These are phyloP conservation scores for Bisporella sp. DNA, from an alignment of 2,329 filamentous ascomycete genomes.

Conservation along the genomic window DNA sequence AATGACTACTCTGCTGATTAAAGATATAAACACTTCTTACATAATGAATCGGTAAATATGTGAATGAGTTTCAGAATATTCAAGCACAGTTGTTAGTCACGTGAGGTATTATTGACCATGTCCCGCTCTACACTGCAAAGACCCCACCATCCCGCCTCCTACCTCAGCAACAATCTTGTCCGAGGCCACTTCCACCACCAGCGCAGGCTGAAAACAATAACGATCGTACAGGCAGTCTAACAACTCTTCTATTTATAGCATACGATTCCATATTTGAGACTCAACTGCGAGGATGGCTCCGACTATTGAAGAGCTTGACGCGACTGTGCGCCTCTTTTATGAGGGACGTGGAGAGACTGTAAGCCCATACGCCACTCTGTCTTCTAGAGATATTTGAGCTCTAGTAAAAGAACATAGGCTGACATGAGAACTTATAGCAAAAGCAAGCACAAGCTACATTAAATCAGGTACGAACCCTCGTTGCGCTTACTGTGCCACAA, in stretches of 20 bases:
- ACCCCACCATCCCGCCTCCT: no score
- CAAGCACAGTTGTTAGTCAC: no score
- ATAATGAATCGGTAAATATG: no score
- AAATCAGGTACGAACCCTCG: slow-evolving; percentile 65
- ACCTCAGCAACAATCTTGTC: slow-evolving; percentile 4
- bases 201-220: slow-evolving; percentile 20
- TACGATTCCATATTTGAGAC: slow-evolving; percentile 15
- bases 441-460: slow-evolving; percentile 89
- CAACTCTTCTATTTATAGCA: slow-evolving; percentile 5
- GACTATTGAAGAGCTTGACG: slow-evolving; percentile 91
- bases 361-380: slow-evolving; percentile 29
- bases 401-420: slow-evolving; percentile 23
- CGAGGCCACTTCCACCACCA: slow-evolving; percentile 12
- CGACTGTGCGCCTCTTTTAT: slow-evolving; percentile 92
- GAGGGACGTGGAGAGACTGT: slow-evolving; percentile 93
- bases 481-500: slow-evolving; percentile 12
- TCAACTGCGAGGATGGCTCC: slow-evolving; percentile 49
- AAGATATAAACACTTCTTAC: no score
- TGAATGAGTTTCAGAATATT: no score
- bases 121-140: no score
- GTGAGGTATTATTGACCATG: no score
- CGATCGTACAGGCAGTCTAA: slow-evolving; percentile 1
- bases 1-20: no score
- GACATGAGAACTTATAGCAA: slow-evolving; percentile 58
- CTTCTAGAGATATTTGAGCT: slow-evolving; percentile 1